A percentile compares a stretch with the other conserved stretches of the same genome.
Conservation (phyloP, 2,329 filamentous ascomycete genomes). For the Nemania diffusa region DNA sequence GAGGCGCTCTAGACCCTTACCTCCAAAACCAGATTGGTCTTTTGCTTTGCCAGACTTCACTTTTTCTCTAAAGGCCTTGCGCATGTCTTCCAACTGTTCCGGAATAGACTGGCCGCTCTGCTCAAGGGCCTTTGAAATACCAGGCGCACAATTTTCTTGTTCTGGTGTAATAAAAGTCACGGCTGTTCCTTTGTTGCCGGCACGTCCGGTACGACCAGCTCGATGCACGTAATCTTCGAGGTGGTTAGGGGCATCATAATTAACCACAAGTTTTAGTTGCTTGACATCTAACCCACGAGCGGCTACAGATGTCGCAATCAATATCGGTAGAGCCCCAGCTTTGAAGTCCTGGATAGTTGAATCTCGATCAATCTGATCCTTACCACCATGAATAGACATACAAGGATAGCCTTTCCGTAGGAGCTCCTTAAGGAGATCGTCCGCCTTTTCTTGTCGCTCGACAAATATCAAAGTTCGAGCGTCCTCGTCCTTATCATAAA, state of each 20-base stretch:
- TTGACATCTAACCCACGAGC: constrained; percentile 96
- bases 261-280: constrained; percentile 93
- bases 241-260: constrained; percentile 94
- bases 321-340: constrained; percentile 84
- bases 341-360: constrained; percentile 95
- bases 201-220: constrained; percentile 90
- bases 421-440: constrained; percentile 79
- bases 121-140: constrained; percentile 90
- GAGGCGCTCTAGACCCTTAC: constrained; percentile 90
- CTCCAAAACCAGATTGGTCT: constrained; percentile 89
- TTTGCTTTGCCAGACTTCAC: constrained; percentile 94
- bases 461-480: constrained; percentile 91
- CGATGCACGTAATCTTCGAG: constrained; percentile 97
- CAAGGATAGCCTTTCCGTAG: constrained; percentile 88
- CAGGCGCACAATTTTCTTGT: constrained; percentile 88
- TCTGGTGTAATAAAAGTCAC: constrained; percentile 94
- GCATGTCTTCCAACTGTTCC: constrained; percentile 72
- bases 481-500: constrained; percentile 89
- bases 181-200: constrained; percentile 92
- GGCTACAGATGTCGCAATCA: constrained; percentile 95
- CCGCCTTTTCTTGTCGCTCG: constrained; percentile 89
- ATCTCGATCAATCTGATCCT: constrained; percentile 92
- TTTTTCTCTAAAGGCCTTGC: constrained; percentile 83
- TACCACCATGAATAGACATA: constrained; percentile 93
- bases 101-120: constrained; percentile 89